phyloP scores from a whole-genome alignment of 306 rosid genomes.

The Medicago lupulina region DNA sequence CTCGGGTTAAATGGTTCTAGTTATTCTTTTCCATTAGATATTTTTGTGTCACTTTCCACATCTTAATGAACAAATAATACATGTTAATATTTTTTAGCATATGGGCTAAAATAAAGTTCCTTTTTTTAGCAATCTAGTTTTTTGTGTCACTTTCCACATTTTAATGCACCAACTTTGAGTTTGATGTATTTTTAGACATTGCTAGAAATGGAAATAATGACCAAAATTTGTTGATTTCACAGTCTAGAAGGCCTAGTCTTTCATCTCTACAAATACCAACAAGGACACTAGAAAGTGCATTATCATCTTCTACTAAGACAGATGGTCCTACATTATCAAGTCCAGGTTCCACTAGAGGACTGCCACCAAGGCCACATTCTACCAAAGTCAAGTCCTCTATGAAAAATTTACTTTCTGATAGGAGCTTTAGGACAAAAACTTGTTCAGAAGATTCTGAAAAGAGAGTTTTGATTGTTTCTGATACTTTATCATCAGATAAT shows the following conservation, averaged over 20 bases:
- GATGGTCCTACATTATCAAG: slow-evolving; percentile 57
- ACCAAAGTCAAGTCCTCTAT: slow-evolving; percentile 62
- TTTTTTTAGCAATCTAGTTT: background rate
- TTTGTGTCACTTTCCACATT: background rate
- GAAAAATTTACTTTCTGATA: slow-evolving; percentile 63
- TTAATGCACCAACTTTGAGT: slow-evolving; percentile 21
- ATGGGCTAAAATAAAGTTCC: slow-evolving; percentile 14
- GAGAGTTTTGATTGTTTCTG: slow-evolving; percentile 68
- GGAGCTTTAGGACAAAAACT: slow-evolving; percentile 59
- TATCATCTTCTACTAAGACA: slow-evolving; percentile 53
- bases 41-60: background rate
- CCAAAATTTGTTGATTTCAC: slow-evolving; percentile 47
- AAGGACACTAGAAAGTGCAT: slow-evolving; percentile 65
- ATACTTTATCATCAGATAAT: slow-evolving; percentile 52
- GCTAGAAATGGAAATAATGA: slow-evolving; percentile 39
- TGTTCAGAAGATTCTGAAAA: slow-evolving; percentile 59
- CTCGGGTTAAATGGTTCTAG: too few species aligned
- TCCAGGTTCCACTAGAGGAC: slow-evolving; percentile 69
- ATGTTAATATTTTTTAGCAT: slow-evolving; percentile 24
- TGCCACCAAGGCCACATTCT: slow-evolving; percentile 76
- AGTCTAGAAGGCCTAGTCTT: slow-evolving; percentile 64
- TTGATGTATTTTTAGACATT: slow-evolving; percentile 46
- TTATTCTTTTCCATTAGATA: background rate
- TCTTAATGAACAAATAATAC: slow-evolving; percentile 1
- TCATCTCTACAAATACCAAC: slow-evolving; percentile 72